A percentile compares a stretch with the other conserved stretches of the same genome.
These are phyloP conservation scores for Musa itinerans DNA, from an alignment of 176 grass and related monocot genomes.

Conservation along the genomic window DNA sequence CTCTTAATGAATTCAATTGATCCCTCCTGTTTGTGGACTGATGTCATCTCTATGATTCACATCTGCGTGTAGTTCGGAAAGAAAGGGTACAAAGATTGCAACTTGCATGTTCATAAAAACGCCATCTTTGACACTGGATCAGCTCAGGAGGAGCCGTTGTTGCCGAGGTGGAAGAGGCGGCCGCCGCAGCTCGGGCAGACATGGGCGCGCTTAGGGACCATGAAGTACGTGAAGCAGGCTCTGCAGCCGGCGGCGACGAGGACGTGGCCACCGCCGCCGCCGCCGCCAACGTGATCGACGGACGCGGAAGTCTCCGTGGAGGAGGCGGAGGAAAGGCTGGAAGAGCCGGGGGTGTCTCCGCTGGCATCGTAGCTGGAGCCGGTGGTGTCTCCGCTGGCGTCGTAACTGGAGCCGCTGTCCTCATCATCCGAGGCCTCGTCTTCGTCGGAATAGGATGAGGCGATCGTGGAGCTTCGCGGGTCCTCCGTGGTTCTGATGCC, in stretches of 20 bases:
- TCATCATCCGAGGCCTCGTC: neutral
- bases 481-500: conserved; percentile 64
- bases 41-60: neutral
- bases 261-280: conserved; percentile 1
- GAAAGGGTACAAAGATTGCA: neutral
- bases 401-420: neutral
- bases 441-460: conserved; percentile 23
- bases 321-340: conserved; percentile 49
- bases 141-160: neutral
- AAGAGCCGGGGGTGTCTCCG: conserved; percentile 24
- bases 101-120: conserved; percentile 1
- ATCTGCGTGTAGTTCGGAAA: neutral
- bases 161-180: conserved; percentile 10
- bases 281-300: neutral
- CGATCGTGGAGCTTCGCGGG: conserved; percentile 24
- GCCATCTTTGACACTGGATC: neutral
- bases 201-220: conserved; percentile 7
- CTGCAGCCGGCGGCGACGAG: conserved; percentile 5
- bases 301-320: conserved; percentile 55
- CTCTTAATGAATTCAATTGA: too few species aligned
- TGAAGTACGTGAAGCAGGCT: conserved; percentile 13
- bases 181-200: conserved; percentile 4
- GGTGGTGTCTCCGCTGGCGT: conserved; percentile 14
- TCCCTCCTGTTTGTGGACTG: neutral
- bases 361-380: conserved; percentile 8